Percentiles rank a stretch among this genome's conserved stretches.
phyloP scores from a whole-genome alignment of 305 asterid species.

The Solanum hybrid region DNA sequence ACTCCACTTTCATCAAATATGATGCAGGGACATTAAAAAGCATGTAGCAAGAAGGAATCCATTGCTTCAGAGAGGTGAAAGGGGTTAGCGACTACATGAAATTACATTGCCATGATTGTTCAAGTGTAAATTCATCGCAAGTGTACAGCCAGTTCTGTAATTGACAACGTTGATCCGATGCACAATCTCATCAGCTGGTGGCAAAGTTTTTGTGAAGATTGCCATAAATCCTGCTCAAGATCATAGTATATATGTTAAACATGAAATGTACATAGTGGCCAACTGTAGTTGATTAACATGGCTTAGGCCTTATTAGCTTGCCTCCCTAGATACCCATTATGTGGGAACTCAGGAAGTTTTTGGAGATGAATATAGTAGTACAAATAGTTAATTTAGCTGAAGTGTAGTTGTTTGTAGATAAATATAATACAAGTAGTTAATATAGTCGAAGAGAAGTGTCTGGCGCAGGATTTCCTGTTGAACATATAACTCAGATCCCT shows the following conservation, averaged over 20 bases:
- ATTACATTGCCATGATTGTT: not conserved
- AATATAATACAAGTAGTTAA: not conserved
- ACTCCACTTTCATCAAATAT: not conserved
- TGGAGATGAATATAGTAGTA: not conserved
- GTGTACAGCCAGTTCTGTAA: not conserved
- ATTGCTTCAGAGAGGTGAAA: constrained; percentile 1
- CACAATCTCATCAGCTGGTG: constrained; percentile 1
- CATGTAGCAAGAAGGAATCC: constrained; percentile 5
- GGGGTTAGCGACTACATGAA: not conserved
- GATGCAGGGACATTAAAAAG: constrained; percentile 29
- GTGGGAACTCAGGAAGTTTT: not conserved
- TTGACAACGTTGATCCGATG: not conserved
- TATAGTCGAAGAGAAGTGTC: not conserved
- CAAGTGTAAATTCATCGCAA: not conserved
- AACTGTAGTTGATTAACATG: not conserved
- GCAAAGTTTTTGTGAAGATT: constrained; percentile 4
- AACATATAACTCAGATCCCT: not conserved
- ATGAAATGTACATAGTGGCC: not conserved
- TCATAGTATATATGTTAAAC: not conserved
- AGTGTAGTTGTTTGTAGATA: not conserved
- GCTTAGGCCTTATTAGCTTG: not conserved
- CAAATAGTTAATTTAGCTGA: not conserved
- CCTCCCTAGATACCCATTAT: not conserved
- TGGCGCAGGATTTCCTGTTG: not conserved
- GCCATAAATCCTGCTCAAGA: not conserved